Evolutionary conservation across 495 filamentous ascomycete genomes (phyloP), one percentile per base, ranked within the genome.

Genomic region (Aspergillus sclerotioniger): DNA sequence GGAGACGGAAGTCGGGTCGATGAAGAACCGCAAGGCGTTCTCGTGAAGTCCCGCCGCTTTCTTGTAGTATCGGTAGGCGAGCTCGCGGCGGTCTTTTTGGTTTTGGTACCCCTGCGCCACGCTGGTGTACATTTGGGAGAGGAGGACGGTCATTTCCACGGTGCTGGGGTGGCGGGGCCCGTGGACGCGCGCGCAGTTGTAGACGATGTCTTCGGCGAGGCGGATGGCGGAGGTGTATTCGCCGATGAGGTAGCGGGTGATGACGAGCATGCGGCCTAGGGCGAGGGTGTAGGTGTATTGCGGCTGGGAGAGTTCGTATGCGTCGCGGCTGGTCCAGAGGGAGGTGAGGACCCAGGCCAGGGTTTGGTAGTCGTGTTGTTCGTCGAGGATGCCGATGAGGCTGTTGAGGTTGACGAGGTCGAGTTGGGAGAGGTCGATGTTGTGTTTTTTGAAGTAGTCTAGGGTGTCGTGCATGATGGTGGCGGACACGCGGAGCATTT

Each of bases 141-240:
- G 65, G 19, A 76, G 62, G 15, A 70, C 64, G 1, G 73, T 72
- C 67, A 76, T 74, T 52, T 74, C 71, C 17, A 74, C 45, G 31
- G 73, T 72, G 50, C 56, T 68, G 20, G 65, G 51, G 62, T 74
- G 70, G 51, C 65, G 67, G 13, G 67, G 54, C 13, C 73, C 71
- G 54, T 76, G 70, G 13, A 76, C 73, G 28, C 73, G 73, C 13
- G 65, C 64, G 62, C 71, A 73, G 63, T 76, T 76, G 64, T 76
- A 76, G 5, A 76, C 71, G 25, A 74, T 72, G 46, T 76, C 73
- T 56, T 76, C 71, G 17, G 73, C 69, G 8, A 76, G 69, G 25
- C 73, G 73, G 19, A 71, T 59, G 6, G 73, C 66, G 32, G 65
- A 67, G 12, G 64, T 50, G 19, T 61, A 53, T 20, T 74, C 71